A percentile compares a stretch with the other conserved stretches of the same genome.
These are phyloP conservation scores for Tetrastigma voinierianum DNA, from an alignment of 164 flowering plant species.

Conservation along the genomic window DNA sequence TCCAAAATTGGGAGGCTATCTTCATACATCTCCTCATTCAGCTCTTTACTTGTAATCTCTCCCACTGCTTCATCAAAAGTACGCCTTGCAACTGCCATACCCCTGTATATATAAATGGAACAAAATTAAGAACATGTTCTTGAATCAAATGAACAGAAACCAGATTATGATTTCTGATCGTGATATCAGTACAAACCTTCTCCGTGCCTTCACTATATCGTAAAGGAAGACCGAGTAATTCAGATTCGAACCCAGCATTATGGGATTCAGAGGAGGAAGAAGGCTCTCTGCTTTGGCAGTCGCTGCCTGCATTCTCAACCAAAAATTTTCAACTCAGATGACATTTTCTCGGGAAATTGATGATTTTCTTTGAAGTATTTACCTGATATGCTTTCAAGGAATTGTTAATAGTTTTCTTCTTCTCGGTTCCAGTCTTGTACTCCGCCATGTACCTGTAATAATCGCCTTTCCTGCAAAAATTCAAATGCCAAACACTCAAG, in stretches of 20 bases:
- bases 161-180: neutral
- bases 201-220: constrained; percentile 49
- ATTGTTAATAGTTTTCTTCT: neutral
- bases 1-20: constrained; percentile 42
- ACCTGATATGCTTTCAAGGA: constrained; percentile 7
- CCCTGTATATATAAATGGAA: constrained; percentile 18
- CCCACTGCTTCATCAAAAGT: constrained; percentile 43
- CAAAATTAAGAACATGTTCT: too few species aligned
- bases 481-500: neutral
- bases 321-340: too few species aligned
- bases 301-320: constrained; percentile 16
- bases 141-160: too few species aligned
- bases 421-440: neutral
- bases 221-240: constrained; percentile 54
- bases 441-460: constrained; percentile 4
- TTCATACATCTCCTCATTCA: constrained; percentile 40
- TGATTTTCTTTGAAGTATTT: too few species aligned
- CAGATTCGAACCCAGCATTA: constrained; percentile 43
- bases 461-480: constrained; percentile 5
- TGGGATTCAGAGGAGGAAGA: constrained; percentile 49
- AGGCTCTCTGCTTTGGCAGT: constrained; percentile 34
- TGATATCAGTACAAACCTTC: constrained; percentile 14
- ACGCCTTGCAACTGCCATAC: constrained; percentile 34
- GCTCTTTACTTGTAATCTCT: constrained; percentile 25
- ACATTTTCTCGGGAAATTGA: too few species aligned